Evolutionary conservation across 2,329 filamentous ascomycete species (phyloP).

Genomic region (Cylindrodendrum hubeiense): DNA sequence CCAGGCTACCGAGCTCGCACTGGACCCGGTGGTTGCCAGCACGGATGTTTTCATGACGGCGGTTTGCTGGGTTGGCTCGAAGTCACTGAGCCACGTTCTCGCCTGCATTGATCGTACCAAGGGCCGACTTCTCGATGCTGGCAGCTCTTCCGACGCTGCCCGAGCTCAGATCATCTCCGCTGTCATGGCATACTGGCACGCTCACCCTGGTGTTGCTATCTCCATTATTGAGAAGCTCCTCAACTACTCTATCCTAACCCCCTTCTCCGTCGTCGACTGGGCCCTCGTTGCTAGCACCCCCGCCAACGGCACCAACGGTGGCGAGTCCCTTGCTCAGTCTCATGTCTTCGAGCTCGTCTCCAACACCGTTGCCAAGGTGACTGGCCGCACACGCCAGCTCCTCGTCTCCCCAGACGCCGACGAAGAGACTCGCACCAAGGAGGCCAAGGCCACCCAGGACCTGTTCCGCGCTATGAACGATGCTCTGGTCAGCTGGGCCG

Average conservation of each 20-base stretch:
- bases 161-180: conserved; percentile 90
- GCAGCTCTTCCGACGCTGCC: conserved; percentile 79
- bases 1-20: conserved; percentile 76
- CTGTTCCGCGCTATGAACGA: conserved; percentile 88
- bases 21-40: conserved; percentile 86
- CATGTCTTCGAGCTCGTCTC: conserved; percentile 92
- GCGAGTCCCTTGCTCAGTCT: conserved; percentile 76
- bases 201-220: conserved; percentile 91
- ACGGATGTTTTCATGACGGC: conserved; percentile 95
- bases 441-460: conserved; percentile 80
- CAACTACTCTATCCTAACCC: conserved; percentile 95
- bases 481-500: conserved; percentile 77
- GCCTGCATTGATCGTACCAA: conserved; percentile 97
- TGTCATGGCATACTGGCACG: conserved; percentile 92
- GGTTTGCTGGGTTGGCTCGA: conserved; percentile 93
- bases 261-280: conserved; percentile 90
- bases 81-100: conserved; percentile 94
- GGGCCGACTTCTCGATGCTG: conserved; percentile 85
- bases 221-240: conserved; percentile 96
- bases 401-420: conserved; percentile 71
- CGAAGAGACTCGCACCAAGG: conserved; percentile 75
- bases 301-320: conserved; percentile 63
- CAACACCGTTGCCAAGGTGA: conserved; percentile 91
- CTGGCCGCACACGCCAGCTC: conserved; percentile 85
- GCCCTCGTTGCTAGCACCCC: conserved; percentile 74